These are phyloP conservation scores for Bruguiera sexangula DNA, from an alignment of 345 rosid species.

Conservation along the genomic window DNA sequence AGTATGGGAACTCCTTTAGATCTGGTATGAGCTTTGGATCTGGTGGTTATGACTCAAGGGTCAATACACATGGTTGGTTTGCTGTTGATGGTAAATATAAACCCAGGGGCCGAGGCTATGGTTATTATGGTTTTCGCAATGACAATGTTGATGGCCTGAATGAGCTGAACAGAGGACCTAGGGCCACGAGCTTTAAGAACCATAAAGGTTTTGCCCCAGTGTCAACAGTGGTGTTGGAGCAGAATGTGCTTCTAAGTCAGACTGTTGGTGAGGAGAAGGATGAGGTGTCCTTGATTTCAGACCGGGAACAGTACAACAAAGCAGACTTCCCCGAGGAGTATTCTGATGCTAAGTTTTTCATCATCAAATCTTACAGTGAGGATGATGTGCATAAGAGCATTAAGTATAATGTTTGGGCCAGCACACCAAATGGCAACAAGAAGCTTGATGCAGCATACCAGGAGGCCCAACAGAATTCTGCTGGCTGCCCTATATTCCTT, in stretches of 20 bases:
- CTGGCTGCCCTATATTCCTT: conserved; percentile 72
- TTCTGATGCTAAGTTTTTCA: conserved; percentile 67
- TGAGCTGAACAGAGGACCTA: conserved; percentile 89
- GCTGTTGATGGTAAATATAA: conserved; percentile 58
- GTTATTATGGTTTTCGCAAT: conserved; percentile 52
- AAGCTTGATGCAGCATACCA: conserved; percentile 88
- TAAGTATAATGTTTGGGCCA: conserved; percentile 90
- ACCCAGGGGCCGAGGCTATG: conserved; percentile 67
- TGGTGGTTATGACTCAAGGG: conserved; percentile 61
- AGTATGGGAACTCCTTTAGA: conserved; percentile 57
- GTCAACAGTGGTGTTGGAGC: conserved; percentile 47
- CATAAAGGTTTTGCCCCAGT: conserved; percentile 47
- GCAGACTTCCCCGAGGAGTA: conserved; percentile 69
- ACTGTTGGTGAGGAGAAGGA: conserved; percentile 40
- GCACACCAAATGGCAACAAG: conserved; percentile 94
- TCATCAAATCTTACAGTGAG: conserved; percentile 95
- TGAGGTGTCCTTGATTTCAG: conserved; percentile 36
- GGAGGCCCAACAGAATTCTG: conserved; percentile 71
- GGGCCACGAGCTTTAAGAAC: conserved; percentile 67
- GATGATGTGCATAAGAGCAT: conserved; percentile 96
- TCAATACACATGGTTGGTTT: conserved; percentile 64
- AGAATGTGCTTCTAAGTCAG: conserved; percentile 37
- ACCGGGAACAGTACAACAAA: conserved; percentile 59
- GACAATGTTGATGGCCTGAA: conserved; percentile 72
- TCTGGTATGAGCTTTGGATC: conserved; percentile 67